Conservation (phyloP, 1,284 basidiomycete species). For the Leccinum griseonigrum region DNA sequence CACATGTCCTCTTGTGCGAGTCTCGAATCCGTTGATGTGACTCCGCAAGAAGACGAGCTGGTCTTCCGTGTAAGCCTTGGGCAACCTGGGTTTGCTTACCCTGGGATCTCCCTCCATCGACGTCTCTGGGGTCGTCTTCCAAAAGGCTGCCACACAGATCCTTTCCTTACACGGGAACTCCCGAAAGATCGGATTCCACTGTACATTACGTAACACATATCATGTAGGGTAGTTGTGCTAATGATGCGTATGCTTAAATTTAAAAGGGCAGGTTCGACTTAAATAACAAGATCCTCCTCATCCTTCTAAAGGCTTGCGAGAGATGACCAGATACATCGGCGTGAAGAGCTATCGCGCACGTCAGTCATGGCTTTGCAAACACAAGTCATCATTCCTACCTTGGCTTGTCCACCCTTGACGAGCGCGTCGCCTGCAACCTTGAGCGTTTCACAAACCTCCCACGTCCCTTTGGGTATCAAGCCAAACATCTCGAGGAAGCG, state of each 20-base stretch:
- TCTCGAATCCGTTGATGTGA: slow-evolving; percentile 49
- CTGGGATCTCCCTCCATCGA: slow-evolving; percentile 33
- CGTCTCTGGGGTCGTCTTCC: slow-evolving; percentile 5
- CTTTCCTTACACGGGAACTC: slow-evolving; percentile 15
- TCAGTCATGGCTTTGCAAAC: neutral
- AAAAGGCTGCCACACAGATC: slow-evolving; percentile 15
- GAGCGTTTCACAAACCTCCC: slow-evolving; percentile 86
- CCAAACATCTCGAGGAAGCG: slow-evolving; percentile 79
- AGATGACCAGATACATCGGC: slow-evolving; percentile 74
- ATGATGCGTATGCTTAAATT: neutral
- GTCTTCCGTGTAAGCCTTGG: slow-evolving; percentile 51
- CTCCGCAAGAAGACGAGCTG: slow-evolving; percentile 53
- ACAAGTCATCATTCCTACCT: slow-evolving; percentile 50
- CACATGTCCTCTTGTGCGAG: slow-evolving; percentile 45
- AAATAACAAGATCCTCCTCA: neutral
- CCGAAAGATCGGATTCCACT: slow-evolving; percentile 32
- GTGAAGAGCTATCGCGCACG: slow-evolving; percentile 62
- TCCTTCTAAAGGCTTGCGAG: slow-evolving; percentile 53
- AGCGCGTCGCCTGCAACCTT: slow-evolving; percentile 82
- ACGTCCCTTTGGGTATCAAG: slow-evolving; percentile 90
- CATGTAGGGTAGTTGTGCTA: neutral
- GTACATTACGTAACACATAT: neutral
- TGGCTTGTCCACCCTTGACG: slow-evolving; percentile 82
- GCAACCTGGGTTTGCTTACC: slow-evolving; percentile 51
- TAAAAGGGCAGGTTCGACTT: neutral